Evolutionary conservation across 2,329 filamentous ascomycete species (phyloP).

Genomic region (Ceratocystis destructans): DNA sequence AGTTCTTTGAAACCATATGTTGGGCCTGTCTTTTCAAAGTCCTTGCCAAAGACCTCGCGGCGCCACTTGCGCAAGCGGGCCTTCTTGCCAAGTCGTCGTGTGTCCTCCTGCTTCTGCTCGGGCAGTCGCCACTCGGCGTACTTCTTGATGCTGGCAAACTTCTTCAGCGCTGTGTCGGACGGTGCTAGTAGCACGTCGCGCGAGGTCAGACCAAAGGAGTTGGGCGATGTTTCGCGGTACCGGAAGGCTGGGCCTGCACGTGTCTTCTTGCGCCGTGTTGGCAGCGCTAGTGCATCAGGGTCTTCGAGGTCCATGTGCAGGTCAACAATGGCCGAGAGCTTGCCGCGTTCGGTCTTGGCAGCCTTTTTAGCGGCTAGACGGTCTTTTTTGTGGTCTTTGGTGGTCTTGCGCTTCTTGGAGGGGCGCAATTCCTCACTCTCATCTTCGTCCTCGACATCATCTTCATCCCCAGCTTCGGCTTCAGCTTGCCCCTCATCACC

Average conservation of each 20-base stretch:
- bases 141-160: slow-evolving; percentile 89
- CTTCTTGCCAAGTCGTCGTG: slow-evolving; percentile 85
- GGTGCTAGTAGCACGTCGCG: slow-evolving; percentile 83
- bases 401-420: slow-evolving; percentile 46
- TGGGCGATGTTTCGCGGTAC: slow-evolving; percentile 87
- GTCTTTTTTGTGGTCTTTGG: slow-evolving; percentile 46
- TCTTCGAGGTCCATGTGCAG: slow-evolving; percentile 62
- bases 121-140: slow-evolving; percentile 76
- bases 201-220: slow-evolving; percentile 75
- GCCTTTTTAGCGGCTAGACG: slow-evolving; percentile 49
- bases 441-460: slow-evolving; percentile 28
- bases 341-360: slow-evolving; percentile 65
- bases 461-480: slow-evolving; percentile 26
- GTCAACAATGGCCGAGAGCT: slow-evolving; percentile 78
- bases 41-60: slow-evolving; percentile 46
- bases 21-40: slow-evolving; percentile 42
- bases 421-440: slow-evolving; percentile 31
- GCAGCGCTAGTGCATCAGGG: slow-evolving; percentile 37
- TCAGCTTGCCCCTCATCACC: slow-evolving; percentile 25
- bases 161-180: slow-evolving; percentile 71
- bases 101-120: slow-evolving; percentile 79
- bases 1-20: slow-evolving; percentile 42
- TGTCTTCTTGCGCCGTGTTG: slow-evolving; percentile 20
- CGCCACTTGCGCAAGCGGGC: slow-evolving; percentile 78
- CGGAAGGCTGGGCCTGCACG: slow-evolving; percentile 46